Percentiles rank a stretch among this genome's conserved stretches.
Evolutionary conservation across 73 alveolate genomes (phyloP).

Genomic region (Symbiodinium pilosum): DNA sequence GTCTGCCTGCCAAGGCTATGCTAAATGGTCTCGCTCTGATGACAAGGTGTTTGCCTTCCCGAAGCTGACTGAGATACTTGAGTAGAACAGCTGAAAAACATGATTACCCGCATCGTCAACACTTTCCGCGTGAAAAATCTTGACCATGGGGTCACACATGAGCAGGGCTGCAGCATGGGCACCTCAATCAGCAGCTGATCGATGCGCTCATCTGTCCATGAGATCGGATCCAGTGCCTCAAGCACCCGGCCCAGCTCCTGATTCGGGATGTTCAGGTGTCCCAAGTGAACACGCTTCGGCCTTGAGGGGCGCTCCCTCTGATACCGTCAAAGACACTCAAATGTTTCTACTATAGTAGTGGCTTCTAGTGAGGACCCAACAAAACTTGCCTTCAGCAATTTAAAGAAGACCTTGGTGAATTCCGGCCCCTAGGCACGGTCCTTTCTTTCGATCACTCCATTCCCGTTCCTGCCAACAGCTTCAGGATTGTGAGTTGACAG

Average conservation of each 20-base stretch:
- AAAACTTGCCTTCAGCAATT: too few relatives aligned
- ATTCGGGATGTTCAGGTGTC: too few relatives aligned
- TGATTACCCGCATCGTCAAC: too few relatives aligned
- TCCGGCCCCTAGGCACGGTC: not conserved
- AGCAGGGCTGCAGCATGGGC: not conserved
- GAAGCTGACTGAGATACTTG: too few relatives aligned
- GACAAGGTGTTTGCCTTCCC: not conserved
- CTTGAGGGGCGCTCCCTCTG: not conserved
- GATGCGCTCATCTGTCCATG: conserved; percentile 87
- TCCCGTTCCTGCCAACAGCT: conserved; percentile 29
- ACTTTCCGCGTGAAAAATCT: too few relatives aligned
- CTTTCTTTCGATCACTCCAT: conserved; percentile 82
- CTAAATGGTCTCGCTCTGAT: not conserved
- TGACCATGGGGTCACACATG: too few relatives aligned
- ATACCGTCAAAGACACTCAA: not conserved
- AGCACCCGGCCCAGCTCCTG: conserved; percentile 91
- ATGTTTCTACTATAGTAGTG: not conserved
- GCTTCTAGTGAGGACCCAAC: too few relatives aligned
- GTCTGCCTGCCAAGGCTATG: conserved; percentile 60
- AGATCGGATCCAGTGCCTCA: conserved; percentile 72
- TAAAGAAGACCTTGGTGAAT: too few relatives aligned
- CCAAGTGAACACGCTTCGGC: too few relatives aligned
- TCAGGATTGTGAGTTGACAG: not conserved
- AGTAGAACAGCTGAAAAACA: too few relatives aligned
- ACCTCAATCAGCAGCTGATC: conserved; percentile 82